Conservation (phyloP, 805 yeast genomes). For the Starmerella vaccinii region DNA sequence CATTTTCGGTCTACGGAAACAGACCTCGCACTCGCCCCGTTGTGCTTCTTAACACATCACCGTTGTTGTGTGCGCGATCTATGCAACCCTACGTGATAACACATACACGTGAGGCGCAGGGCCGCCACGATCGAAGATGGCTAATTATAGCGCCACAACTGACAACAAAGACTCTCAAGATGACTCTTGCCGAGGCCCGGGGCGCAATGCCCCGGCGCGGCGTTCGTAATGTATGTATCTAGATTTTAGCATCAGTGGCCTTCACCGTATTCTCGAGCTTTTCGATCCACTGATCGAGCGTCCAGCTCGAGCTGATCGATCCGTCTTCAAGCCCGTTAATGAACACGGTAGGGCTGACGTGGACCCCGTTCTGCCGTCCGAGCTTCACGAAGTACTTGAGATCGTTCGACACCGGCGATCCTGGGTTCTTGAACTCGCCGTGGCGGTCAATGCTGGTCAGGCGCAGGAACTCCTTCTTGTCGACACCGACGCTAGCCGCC, state of each 20-base stretch:
- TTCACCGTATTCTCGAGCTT: slow-evolving; percentile 8
- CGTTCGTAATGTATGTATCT: too few relatives aligned
- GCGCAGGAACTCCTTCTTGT: slow-evolving; percentile 31
- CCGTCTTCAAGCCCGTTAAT: slow-evolving; percentile 56
- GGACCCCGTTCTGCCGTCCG: slow-evolving; percentile 67
- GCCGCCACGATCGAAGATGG: background rate
- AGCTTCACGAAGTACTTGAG: slow-evolving; percentile 63
- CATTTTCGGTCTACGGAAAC: background rate
- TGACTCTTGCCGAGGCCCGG: too few relatives aligned
- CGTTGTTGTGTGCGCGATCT: background rate
- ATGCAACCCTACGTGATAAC: background rate
- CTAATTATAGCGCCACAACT: background rate
- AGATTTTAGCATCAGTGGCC: background rate
- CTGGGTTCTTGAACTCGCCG: slow-evolving; percentile 40
- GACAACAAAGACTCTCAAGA: too few relatives aligned
- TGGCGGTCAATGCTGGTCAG: slow-evolving; percentile 29
- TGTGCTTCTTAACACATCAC: too few relatives aligned
- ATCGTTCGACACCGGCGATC: slow-evolving; percentile 51
- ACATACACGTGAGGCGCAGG: background rate
- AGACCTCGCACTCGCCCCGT: too few relatives aligned
- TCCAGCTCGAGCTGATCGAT: slow-evolving; percentile 52
- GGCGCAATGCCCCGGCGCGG: too few relatives aligned
- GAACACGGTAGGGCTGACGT: slow-evolving; percentile 72
- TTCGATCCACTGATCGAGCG: slow-evolving; percentile 37
- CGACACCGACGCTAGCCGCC: slow-evolving; percentile 37